A percentile compares a stretch with the other conserved stretches of the same genome.
These are phyloP conservation scores for Flueggea neowawraea DNA, from an alignment of 441 rosid species.

Conservation along the genomic window DNA sequence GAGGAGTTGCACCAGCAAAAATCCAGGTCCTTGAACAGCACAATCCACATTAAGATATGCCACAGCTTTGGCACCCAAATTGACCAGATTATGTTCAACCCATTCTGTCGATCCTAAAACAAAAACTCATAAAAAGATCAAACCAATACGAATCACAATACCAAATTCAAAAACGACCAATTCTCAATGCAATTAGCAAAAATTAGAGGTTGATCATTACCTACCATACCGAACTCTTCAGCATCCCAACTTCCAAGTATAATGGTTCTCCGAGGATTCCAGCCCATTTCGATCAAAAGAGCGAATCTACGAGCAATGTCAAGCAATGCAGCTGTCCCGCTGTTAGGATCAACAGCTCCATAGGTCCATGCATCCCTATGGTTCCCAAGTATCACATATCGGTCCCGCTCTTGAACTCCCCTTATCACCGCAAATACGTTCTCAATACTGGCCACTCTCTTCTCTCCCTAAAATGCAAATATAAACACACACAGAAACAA, in stretches of 20 bases:
- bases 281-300: conserved; percentile 58
- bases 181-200: background rate
- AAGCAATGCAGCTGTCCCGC: conserved; percentile 93
- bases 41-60: conserved; percentile 95
- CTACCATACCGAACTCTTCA: conserved; percentile 97
- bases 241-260: conserved; percentile 96
- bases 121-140: background rate
- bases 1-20: conserved; percentile 88
- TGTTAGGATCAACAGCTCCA: conserved; percentile 97
- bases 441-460: conserved; percentile 50
- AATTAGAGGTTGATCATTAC: conserved; percentile 29
- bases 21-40: conserved; percentile 96
- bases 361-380: conserved; percentile 98
- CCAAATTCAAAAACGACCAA: background rate
- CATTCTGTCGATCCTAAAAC: conserved; percentile 86
- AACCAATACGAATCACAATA: background rate
- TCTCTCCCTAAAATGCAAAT: conserved; percentile 54
- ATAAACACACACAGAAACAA: background rate
- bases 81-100: conserved; percentile 85
- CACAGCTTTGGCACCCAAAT: conserved; percentile 79
- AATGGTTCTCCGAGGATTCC: conserved; percentile 88
- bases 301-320: conserved; percentile 79
- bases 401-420: conserved; percentile 77
- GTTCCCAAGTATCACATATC: conserved; percentile 84
- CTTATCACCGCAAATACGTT: conserved; percentile 65